phyloP scores from a whole-genome alignment of 345 rosid genomes.

The Populus deltoides region DNA sequence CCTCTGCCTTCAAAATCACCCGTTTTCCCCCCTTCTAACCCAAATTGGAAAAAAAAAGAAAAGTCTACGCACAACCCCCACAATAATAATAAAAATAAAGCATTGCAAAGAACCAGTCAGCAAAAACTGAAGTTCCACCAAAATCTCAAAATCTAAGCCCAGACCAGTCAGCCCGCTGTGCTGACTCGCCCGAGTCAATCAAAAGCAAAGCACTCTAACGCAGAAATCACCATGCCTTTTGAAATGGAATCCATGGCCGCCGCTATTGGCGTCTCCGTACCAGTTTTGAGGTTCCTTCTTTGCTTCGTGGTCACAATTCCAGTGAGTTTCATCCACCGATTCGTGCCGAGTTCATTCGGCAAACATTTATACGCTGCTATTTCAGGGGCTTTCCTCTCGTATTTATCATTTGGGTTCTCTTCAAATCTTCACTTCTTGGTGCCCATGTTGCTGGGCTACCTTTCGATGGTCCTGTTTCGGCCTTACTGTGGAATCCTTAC shows the following conservation, averaged over 20 bases:
- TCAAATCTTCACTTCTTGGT: constrained; percentile 89
- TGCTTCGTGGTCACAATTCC: constrained; percentile 90
- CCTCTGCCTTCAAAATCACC: neutral
- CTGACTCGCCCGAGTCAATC: neutral
- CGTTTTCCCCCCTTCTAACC: neutral
- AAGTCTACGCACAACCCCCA: too few relatives aligned
- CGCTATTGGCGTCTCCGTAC: constrained; percentile 74
- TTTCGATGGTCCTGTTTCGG: constrained; percentile 68
- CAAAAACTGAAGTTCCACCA: too few relatives aligned
- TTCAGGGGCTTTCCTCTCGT: constrained; percentile 70
- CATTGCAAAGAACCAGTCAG: too few relatives aligned
- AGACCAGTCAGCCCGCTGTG: too few relatives aligned
- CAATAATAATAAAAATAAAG: too few relatives aligned
- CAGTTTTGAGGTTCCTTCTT: constrained; percentile 80
- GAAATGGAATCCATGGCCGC: constrained; percentile 57
- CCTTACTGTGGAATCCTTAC: constrained; percentile 67
- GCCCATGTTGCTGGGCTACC: constrained; percentile 72
- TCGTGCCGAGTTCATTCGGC: constrained; percentile 58
- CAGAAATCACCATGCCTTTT: constrained; percentile 16
- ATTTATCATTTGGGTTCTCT: constrained; percentile 78
- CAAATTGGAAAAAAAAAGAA: neutral
- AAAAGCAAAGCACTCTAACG: neutral
- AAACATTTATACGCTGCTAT: constrained; percentile 66
- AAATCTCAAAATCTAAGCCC: too few relatives aligned
- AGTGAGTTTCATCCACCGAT: constrained; percentile 56